Evolutionary conservation across 257 asterid species (phyloP).

Genomic region (Solanum appendiculatum): DNA sequence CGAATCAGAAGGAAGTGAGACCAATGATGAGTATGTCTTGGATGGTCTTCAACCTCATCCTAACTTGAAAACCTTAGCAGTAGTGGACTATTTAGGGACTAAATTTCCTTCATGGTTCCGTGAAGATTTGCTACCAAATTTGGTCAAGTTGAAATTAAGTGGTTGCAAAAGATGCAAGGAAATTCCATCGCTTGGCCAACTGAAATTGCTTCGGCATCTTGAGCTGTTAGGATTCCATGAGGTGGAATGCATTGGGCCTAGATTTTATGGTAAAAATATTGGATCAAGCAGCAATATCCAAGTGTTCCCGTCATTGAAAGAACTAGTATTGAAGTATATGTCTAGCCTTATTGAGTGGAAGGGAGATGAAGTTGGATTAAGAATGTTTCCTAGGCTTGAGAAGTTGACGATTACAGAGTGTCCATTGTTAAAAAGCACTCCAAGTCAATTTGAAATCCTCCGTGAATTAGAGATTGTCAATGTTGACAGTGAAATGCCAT

Average conservation of each 20-base stretch:
- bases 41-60: constrained; percentile 16
- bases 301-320: constrained; percentile 1
- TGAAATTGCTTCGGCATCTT: constrained; percentile 6
- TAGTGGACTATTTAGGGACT: not conserved
- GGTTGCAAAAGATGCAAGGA: constrained; percentile 2
- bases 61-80: not conserved
- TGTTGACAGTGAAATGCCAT: not conserved
- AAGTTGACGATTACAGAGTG: not conserved
- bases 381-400: constrained; percentile 11
- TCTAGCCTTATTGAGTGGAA: constrained; percentile 7
- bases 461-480: accelerated
- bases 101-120: constrained; percentile 11
- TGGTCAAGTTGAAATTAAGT: not conserved
- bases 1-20: not conserved
- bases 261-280: not conserved
- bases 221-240: not conserved
- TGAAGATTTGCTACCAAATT: not conserved
- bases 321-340: not conserved
- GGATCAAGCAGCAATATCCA: not conserved
- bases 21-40: not conserved
- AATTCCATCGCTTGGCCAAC: constrained; percentile 14
- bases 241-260: not conserved
- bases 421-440: constrained; percentile 2
- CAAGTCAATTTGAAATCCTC: constrained; percentile 18
- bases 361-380: not conserved